phyloP scores from a whole-genome alignment of 2,329 filamentous ascomycete species.

The Sordariomycetes sp. region DNA sequence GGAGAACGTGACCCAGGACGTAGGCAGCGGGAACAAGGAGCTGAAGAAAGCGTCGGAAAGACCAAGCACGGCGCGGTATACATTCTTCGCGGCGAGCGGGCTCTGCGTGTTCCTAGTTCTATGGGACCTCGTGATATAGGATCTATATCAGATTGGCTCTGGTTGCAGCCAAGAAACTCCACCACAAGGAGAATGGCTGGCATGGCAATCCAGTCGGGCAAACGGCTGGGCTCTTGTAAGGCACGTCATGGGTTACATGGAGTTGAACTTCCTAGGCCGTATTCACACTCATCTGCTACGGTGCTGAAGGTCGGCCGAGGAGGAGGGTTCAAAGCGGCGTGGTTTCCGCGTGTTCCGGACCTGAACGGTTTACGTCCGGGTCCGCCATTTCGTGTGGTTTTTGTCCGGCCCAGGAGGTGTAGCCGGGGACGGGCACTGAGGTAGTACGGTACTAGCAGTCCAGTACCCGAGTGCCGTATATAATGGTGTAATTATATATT shows the following conservation, averaged over 20 bases:
- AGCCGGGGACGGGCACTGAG: too few relatives aligned
- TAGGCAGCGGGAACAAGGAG: slow-evolving; percentile 83
- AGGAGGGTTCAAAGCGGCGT: background rate
- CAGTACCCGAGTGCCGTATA: too few relatives aligned
- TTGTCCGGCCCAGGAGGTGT: too few relatives aligned
- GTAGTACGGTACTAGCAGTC: too few relatives aligned
- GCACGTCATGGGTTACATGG: background rate
- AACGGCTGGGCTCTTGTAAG: background rate
- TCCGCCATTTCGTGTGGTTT: background rate
- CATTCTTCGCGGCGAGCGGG: slow-evolving; percentile 71
- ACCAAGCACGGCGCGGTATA: slow-evolving; percentile 62
- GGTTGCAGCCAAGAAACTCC: background rate
- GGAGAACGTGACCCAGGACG: slow-evolving; percentile 70
- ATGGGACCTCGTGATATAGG: slow-evolving; percentile 61
- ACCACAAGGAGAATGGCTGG: background rate
- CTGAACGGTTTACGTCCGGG: background rate
- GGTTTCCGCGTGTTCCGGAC: background rate
- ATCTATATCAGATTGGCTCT: background rate
- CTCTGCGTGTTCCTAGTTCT: slow-evolving; percentile 64
- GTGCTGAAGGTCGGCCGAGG: too few relatives aligned
- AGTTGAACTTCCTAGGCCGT: background rate
- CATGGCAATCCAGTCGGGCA: background rate
- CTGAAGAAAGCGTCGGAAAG: slow-evolving; percentile 71
- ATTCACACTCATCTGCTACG: background rate
- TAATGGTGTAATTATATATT: too few relatives aligned